These are phyloP conservation scores for Scedosporium aurantiacum DNA, from an alignment of 2,329 filamentous ascomycete species.

Conservation along the genomic window DNA sequence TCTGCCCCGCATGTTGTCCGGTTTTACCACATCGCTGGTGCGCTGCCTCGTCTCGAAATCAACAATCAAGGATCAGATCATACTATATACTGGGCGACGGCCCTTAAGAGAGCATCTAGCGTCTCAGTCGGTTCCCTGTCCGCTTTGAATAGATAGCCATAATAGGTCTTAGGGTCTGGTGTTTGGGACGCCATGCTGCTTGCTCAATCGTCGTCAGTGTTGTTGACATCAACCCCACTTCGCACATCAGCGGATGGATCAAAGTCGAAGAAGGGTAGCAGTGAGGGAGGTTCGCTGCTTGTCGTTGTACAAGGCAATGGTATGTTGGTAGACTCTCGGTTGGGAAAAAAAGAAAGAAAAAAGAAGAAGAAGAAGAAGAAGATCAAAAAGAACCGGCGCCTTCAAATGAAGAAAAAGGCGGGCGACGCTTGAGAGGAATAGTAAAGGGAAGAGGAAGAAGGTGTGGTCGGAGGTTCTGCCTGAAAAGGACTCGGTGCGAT, in stretches of 20 bases:
- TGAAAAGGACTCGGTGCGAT: neutral
- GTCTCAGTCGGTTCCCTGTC: neutral
- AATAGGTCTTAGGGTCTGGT: slow-evolving; percentile 1
- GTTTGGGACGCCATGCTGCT: slow-evolving; percentile 2
- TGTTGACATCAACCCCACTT: neutral
- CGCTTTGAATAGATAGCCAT: slow-evolving; percentile 3
- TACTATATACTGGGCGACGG: slow-evolving; percentile 4
- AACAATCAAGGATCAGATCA: neutral
- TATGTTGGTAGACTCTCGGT: too few relatives aligned
- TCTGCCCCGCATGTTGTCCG: neutral
- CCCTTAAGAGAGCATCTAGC: slow-evolving; percentile 4
- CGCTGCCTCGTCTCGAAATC: neutral
- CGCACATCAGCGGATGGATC: neutral
- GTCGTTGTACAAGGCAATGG: too few relatives aligned
- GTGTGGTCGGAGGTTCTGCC: neutral
- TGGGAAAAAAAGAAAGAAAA: neutral
- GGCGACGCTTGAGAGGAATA: neutral
- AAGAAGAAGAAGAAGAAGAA: neutral
- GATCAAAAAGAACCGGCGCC: neutral
- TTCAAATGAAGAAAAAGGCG: neutral
- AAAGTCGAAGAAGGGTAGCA: neutral
- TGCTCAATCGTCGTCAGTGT: neutral
- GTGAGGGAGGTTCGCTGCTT: neutral
- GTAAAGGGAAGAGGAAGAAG: neutral
- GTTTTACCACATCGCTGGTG: neutral